A percentile compares a stretch with the other conserved stretches of the same genome.
Conservation (phyloP, 805 yeast species). For the Hanseniaspora occidentalis region DNA sequence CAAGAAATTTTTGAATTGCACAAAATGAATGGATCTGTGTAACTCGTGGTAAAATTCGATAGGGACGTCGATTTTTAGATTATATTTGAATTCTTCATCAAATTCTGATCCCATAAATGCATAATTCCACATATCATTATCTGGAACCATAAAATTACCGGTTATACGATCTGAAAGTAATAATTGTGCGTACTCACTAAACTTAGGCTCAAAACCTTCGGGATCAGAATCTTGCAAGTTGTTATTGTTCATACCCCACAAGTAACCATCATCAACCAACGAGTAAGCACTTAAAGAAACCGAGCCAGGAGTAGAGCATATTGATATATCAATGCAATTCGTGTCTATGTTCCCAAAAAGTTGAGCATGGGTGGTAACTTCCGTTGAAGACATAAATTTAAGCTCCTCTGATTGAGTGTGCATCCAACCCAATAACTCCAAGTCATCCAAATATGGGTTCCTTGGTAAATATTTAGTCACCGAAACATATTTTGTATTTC, state of each 20-base stretch:
- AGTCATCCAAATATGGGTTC: constrained; percentile 31
- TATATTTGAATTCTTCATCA: constrained; percentile 47
- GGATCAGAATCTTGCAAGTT: constrained; percentile 46
- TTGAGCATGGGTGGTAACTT: constrained; percentile 46
- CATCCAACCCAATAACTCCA: constrained; percentile 87
- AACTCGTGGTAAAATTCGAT: constrained; percentile 68
- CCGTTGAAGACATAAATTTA: constrained; percentile 53
- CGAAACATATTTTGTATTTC: constrained; percentile 52
- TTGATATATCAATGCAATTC: constrained; percentile 43
- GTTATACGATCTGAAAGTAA: constrained; percentile 59
- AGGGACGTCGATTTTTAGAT: constrained; percentile 67
- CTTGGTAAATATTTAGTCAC: constrained; percentile 31
- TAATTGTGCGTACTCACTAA: constrained; percentile 52
- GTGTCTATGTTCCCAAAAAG: constrained; percentile 24
- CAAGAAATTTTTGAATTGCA: constrained; percentile 56
- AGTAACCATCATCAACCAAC: constrained; percentile 49
- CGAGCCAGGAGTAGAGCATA: constrained; percentile 73
- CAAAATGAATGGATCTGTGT: constrained; percentile 84
- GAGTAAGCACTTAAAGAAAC: constrained; percentile 60
- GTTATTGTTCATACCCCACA: constrained; percentile 63
- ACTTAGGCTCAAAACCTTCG: constrained; percentile 50
- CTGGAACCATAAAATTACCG: constrained; percentile 83
- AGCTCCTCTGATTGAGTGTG: constrained; percentile 70
- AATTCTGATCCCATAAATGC: constrained; percentile 80
- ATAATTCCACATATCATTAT: constrained; percentile 78